Evolutionary conservation across 1,284 basidiomycete species (phyloP), one percentile per base, ranked within the genome.

Genomic region (Sporisorium graminicola): DNA sequence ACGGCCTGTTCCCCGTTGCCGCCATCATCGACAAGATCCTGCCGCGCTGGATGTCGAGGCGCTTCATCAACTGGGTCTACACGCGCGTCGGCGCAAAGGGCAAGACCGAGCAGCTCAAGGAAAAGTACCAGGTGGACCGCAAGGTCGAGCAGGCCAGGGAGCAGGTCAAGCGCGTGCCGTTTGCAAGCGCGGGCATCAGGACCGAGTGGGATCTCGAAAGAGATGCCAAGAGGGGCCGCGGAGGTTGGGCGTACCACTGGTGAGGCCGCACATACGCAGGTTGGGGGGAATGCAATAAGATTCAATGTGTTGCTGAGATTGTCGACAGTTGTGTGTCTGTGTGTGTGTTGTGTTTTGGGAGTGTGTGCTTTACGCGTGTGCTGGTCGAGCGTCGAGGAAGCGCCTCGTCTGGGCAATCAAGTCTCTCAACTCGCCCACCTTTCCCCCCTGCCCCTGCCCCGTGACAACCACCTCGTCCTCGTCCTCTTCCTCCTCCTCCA

Each of bases 1-100:
- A 77, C 46, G 80, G 76, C 31, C 61, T 81, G n/a, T 80, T 77
- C 63, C 80, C 80, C 13, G 63, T 81, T 40, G 80, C 73, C 1
- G 42, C 76, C 13, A 65, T 81, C 47, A 50, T 78, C 29, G 78
- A 81, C 50, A 80, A 79, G 63, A 18, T 81, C n/a, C 61, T 80
- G 5, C 78, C 80, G 0, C 20, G 65, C 12, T 68, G 65, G 67
- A 65, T 69, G 65, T 63, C 66, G 0, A 58, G 75, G 12, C 58
- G 74, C 33, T 65, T 81, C 29, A 50, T 78, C 50, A 57, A 62
- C 43, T 73, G 77, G 70, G 37, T 79, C 24, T 81, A 81, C 70
- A 60, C 55, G n/a, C 24, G 68, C 2, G 63, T 77, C 9, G 80
- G 80, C 22, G 72, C 65, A 5, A 78, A 79, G 37, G n/a, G 49